Evolutionary conservation across 2,329 filamentous ascomycete genomes (phyloP).

Genomic region (Penicillium sp.): DNA sequence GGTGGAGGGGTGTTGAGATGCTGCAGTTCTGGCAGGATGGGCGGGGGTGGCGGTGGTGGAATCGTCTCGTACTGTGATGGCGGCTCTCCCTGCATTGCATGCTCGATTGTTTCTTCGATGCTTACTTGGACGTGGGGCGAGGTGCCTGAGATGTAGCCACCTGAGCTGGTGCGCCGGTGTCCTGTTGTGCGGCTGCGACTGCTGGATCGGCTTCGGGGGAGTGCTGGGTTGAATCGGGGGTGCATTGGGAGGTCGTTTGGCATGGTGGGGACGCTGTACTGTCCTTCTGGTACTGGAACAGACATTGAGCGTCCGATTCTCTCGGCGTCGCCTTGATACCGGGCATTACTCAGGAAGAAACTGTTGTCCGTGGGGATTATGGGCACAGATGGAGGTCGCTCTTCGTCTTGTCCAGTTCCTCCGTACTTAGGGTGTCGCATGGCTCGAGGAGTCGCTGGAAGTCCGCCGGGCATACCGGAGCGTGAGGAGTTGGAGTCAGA

Average conservation of each 20-base stretch:
- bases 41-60: constrained; percentile 29
- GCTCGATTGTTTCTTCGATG: constrained; percentile 56
- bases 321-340: constrained; percentile 39
- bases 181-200: constrained; percentile 36
- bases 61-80: constrained; percentile 20
- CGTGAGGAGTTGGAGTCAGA: constrained; percentile 44
- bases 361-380: constrained; percentile 53
- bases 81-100: constrained; percentile 22
- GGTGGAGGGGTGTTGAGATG: constrained; percentile 58
- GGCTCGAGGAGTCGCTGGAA: constrained; percentile 88
- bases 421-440: constrained; percentile 77
- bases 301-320: constrained; percentile 42
- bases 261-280: constrained; percentile 17
- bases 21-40: constrained; percentile 60
- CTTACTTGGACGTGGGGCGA: constrained; percentile 48
- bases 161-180: constrained; percentile 31
- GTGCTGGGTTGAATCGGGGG: constrained; percentile 41
- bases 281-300: constrained; percentile 36
- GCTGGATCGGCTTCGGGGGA: constrained; percentile 43
- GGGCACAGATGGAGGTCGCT: constrained; percentile 54
- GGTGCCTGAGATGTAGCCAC: constrained; percentile 28
- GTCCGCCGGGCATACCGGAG: constrained; percentile 61
- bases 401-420: constrained; percentile 43
- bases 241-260: constrained; percentile 41
- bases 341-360: constrained; percentile 37